A percentile compares a stretch with the other conserved stretches of the same genome.
These are phyloP conservation scores for Phytopythium delawarense DNA, from an alignment of 352 stramenopile genomes.

Conservation along the genomic window DNA sequence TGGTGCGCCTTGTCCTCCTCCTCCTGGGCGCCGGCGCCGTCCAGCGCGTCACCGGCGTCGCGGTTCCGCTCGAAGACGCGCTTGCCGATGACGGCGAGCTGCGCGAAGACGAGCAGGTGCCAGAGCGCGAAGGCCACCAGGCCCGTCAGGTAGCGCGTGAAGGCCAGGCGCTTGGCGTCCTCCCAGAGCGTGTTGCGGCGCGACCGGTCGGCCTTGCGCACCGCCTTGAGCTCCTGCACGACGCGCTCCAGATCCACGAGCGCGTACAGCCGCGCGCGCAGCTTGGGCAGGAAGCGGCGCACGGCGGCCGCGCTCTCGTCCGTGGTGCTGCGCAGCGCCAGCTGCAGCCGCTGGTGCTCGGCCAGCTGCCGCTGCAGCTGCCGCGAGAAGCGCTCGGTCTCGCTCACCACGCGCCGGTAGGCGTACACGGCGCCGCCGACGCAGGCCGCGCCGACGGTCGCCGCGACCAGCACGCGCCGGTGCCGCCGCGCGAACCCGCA, in stretches of 20 bases:
- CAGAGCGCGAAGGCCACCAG: slow-evolving; percentile 72
- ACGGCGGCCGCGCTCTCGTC: slow-evolving; percentile 75
- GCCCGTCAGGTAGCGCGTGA: slow-evolving; percentile 72
- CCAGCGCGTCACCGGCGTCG: slow-evolving; percentile 13
- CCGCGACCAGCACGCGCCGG: slow-evolving; percentile 54
- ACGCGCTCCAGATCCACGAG: slow-evolving; percentile 66
- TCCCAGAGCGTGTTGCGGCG: slow-evolving; percentile 68
- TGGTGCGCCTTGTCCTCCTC: slow-evolving; percentile 50
- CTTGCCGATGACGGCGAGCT: slow-evolving; percentile 75
- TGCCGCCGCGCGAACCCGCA: slow-evolving; percentile 67
- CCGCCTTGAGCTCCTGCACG: slow-evolving; percentile 66
- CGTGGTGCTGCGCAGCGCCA: slow-evolving; percentile 62
- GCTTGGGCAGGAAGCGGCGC: slow-evolving; percentile 63
- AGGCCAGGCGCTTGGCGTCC: slow-evolving; percentile 59
- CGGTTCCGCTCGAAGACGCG: slow-evolving; percentile 61
- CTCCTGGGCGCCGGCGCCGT: slow-evolving; percentile 14
- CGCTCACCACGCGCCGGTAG: slow-evolving; percentile 56
- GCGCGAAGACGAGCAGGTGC: slow-evolving; percentile 78
- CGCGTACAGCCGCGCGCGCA: slow-evolving; percentile 57
- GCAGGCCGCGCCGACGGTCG: slow-evolving; percentile 43
- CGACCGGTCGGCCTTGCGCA: slow-evolving; percentile 49
- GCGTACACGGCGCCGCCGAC: slow-evolving; percentile 60
- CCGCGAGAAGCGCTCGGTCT: slow-evolving; percentile 65
- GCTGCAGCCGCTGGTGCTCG: slow-evolving; percentile 70
- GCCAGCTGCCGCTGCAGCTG: slow-evolving; percentile 71